Percentiles rank a stretch among this genome's conserved stretches.
Conservation (phyloP, 176 grass and related monocot species). For the Sorghum bicolor region DNA sequence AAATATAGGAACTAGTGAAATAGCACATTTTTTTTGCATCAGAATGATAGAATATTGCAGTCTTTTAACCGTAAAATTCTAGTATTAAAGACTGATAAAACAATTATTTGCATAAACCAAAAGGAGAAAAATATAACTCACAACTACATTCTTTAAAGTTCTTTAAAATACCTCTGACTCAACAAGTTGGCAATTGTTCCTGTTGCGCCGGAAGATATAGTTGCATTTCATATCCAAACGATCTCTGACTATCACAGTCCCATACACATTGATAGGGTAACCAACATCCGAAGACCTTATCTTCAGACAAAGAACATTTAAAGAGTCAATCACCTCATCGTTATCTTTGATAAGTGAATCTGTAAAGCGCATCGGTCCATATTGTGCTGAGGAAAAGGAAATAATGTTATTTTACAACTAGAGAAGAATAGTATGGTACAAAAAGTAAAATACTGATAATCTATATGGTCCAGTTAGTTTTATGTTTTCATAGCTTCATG, state of each 20-base stretch:
- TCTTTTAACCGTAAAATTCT: background rate
- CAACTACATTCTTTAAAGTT: too few relatives aligned
- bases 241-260: conserved; percentile 23
- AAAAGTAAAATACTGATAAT: too few relatives aligned
- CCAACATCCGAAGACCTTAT: conserved; percentile 21
- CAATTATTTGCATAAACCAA: background rate
- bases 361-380: conserved; percentile 28
- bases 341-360: conserved; percentile 8
- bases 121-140: background rate
- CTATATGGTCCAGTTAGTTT: too few relatives aligned
- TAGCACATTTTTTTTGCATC: too few relatives aligned
- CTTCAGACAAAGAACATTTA: conserved; percentile 25
- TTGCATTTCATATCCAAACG: conserved; percentile 8
- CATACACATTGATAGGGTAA: conserved; percentile 25
- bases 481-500: too few relatives aligned
- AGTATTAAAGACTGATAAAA: background rate
- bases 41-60: too few relatives aligned
- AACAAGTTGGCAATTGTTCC: conserved; percentile 22
- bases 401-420: background rate
- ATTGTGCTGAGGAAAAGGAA: background rate
- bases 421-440: too few relatives aligned
- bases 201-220: conserved; percentile 7
- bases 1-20: too few relatives aligned
- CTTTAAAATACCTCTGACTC: background rate
- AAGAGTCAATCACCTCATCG: background rate